A percentile compares a stretch with the other conserved stretches of the same genome.
Conservation (phyloP, 257 asterid genomes). For the Coffea eugenioides region DNA sequence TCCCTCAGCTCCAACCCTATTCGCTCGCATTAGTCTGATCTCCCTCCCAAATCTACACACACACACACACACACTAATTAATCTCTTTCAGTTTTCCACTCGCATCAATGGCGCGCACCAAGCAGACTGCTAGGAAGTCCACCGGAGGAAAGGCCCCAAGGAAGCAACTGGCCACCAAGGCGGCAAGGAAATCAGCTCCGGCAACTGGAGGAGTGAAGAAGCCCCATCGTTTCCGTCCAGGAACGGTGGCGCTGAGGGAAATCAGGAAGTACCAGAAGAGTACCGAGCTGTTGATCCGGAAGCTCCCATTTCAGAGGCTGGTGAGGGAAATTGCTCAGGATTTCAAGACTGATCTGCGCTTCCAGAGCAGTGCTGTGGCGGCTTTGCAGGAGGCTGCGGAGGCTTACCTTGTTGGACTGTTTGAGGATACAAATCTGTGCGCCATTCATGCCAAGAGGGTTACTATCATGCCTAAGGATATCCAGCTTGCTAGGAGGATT, state of each 20-base stretch:
- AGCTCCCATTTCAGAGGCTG: constrained; percentile 21
- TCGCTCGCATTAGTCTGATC: neutral
- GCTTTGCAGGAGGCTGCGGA: constrained; percentile 24
- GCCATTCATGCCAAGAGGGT: constrained; percentile 22
- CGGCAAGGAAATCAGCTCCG: constrained; percentile 23
- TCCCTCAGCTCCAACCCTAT: neutral
- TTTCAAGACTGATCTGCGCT: constrained; percentile 23
- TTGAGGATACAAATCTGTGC: constrained; percentile 22
- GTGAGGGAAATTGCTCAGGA: constrained; percentile 26
- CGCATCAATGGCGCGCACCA: constrained; percentile 18
- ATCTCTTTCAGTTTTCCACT: neutral
- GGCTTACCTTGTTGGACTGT: constrained; percentile 20
- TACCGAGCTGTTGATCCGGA: constrained; percentile 20
- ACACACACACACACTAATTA: too few species aligned
- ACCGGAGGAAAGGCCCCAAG: constrained; percentile 26
- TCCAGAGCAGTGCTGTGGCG: constrained; percentile 26
- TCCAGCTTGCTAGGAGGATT: constrained; percentile 22
- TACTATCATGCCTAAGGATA: constrained; percentile 21
- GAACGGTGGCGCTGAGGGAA: constrained; percentile 20
- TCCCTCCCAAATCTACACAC: neutral
- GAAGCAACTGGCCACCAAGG: constrained; percentile 24
- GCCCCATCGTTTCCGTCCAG: constrained; percentile 26
- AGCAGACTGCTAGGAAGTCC: constrained; percentile 19
- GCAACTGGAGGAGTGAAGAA: constrained; percentile 28
- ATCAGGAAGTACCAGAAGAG: constrained; percentile 23